Conservation (phyloP, 2,329 filamentous ascomycete species). For the Chaetoscypha palmicola region DNA sequence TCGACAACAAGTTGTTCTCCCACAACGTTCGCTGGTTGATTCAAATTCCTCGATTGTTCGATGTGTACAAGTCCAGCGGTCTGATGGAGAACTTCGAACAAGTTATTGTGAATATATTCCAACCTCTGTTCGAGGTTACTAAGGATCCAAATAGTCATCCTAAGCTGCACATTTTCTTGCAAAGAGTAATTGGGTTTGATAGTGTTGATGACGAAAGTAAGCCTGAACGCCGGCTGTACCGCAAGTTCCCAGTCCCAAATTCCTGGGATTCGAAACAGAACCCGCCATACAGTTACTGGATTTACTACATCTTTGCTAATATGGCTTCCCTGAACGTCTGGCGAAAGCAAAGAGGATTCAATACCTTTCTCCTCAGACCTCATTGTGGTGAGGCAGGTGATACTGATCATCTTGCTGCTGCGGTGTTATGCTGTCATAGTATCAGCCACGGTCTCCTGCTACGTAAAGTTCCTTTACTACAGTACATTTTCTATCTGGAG, state of each 20-base stretch:
- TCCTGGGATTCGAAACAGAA: conserved; percentile 91
- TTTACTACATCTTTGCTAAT: conserved; percentile 95
- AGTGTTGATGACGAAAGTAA: conserved; percentile 99
- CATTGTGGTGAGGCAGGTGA: conserved; percentile 97
- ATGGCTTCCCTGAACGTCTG: conserved; percentile 87
- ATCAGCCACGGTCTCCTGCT: conserved; percentile 92
- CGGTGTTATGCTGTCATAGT: conserved; percentile 87
- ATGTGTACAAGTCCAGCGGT: conserved; percentile 86
- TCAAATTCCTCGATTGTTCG: conserved; percentile 88
- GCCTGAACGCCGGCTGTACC: conserved; percentile 84
- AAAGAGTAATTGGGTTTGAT: conserved; percentile 93
- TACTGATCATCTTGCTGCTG: conserved; percentile 89
- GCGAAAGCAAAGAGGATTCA: conserved; percentile 87
- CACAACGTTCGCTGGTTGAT: conserved; percentile 97
- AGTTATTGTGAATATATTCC: conserved; percentile 84
- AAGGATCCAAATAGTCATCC: conserved; percentile 79
- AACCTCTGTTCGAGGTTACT: conserved; percentile 91
- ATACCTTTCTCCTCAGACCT: conserved; percentile 85
- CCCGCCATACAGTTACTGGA: conserved; percentile 97
- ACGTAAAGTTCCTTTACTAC: conserved; percentile 86
- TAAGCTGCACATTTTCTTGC: conserved; percentile 89
- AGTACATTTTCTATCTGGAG: conserved; percentile 97
- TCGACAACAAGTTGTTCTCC: conserved; percentile 96
- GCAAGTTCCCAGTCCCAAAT: conserved; percentile 86
- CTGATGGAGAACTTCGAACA: conserved; percentile 88